These are phyloP conservation scores for Trametes polyzona DNA, from an alignment of 1,284 basidiomycete genomes.

Conservation along the genomic window DNA sequence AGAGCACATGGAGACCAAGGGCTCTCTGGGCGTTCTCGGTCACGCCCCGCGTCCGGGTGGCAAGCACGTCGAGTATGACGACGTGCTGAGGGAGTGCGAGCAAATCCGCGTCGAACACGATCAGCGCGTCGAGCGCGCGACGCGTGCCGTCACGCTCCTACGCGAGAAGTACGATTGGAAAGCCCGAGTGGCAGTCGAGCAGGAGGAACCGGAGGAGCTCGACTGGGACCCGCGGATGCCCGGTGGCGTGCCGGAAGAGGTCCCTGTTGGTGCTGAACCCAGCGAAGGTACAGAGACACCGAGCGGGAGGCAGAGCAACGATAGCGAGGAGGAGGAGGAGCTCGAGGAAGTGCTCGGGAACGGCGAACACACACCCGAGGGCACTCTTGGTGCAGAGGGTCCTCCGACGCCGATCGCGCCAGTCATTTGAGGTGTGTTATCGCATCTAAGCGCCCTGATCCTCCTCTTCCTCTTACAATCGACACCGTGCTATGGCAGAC, in stretches of 20 bases:
- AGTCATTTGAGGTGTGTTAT: slow-evolving; percentile 2
- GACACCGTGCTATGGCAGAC: neutral
- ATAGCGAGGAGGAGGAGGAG: slow-evolving; percentile 49
- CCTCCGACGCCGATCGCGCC: slow-evolving; percentile 19
- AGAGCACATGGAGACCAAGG: slow-evolving; percentile 65
- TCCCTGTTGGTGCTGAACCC: neutral
- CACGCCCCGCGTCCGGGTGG: slow-evolving; percentile 20
- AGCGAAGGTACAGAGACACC: slow-evolving; percentile 34
- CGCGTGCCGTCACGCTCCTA: slow-evolving; percentile 72
- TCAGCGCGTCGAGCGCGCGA: slow-evolving; percentile 68
- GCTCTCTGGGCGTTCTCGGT: slow-evolving; percentile 52
- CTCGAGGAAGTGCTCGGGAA: slow-evolving; percentile 42
- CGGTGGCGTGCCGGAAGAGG: neutral
- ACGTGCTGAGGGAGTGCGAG: slow-evolving; percentile 66
- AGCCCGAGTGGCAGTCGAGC: slow-evolving; percentile 69
- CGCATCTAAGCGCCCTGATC: slow-evolving; percentile 6
- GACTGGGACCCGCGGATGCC: slow-evolving; percentile 60
- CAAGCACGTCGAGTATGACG: slow-evolving; percentile 50
- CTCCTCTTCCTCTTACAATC: neutral
- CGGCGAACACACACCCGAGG: slow-evolving; percentile 35
- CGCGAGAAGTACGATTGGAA: slow-evolving; percentile 80
- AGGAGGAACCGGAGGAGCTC: slow-evolving; percentile 75
- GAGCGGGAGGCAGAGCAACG: slow-evolving; percentile 35
- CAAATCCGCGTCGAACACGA: slow-evolving; percentile 72
- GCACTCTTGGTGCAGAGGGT: slow-evolving; percentile 22